phyloP scores from a whole-genome alignment of 805 yeast species.

The Komagataella populi region DNA sequence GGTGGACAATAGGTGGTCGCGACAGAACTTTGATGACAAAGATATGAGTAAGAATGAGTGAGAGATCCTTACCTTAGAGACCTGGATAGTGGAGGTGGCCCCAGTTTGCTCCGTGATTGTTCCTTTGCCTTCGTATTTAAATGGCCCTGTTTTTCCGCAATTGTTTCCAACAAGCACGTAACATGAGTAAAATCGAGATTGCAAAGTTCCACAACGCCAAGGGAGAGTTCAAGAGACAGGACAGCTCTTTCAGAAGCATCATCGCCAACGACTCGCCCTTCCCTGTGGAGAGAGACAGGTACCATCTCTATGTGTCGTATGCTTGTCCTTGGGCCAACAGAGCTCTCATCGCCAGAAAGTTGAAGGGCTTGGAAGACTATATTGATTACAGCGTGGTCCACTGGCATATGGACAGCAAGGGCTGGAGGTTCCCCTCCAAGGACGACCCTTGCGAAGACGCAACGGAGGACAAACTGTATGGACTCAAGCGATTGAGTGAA shows the following conservation, averaged over 20 bases:
- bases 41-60: neutral
- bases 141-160: neutral
- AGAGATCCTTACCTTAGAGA: neutral
- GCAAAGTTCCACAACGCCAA: slow-evolving; percentile 33
- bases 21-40: neutral
- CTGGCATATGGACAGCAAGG: slow-evolving; percentile 78
- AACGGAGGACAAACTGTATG: slow-evolving; percentile 48
- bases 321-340: slow-evolving; percentile 98
- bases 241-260: slow-evolving; percentile 43
- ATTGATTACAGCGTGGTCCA: slow-evolving; percentile 72
- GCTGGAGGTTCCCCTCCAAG: slow-evolving; percentile 69
- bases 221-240: slow-evolving; percentile 43
- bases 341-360: slow-evolving; percentile 52
- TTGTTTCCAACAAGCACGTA: neutral
- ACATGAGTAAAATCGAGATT: slow-evolving; percentile 20
- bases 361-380: slow-evolving; percentile 59
- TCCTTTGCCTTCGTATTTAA: neutral
- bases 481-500: slow-evolving; percentile 47
- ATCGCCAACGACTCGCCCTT: slow-evolving; percentile 46
- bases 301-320: slow-evolving; percentile 73
- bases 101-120: neutral
- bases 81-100: neutral
- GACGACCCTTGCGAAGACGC: slow-evolving; percentile 29
- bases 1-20: too few species aligned
- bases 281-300: slow-evolving; percentile 66